A percentile compares a stretch with the other conserved stretches of the same genome.
Evolutionary conservation across 495 filamentous ascomycete species (phyloP).

Genomic region (Lichenothelia convexa): DNA sequence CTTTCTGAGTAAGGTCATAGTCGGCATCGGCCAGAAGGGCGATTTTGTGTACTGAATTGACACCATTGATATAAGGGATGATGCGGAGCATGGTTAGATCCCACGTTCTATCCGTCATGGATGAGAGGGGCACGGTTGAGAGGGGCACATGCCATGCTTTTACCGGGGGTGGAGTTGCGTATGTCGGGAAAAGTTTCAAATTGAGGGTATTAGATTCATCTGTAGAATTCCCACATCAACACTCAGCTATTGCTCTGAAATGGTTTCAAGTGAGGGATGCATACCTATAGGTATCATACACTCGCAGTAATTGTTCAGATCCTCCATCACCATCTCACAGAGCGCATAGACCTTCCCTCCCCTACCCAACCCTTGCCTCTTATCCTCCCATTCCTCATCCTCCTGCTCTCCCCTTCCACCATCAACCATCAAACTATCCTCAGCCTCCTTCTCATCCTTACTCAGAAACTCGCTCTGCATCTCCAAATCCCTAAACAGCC

Average conservation of each 20-base stretch:
- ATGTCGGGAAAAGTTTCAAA: constrained; percentile 82
- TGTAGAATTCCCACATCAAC: constrained; percentile 12
- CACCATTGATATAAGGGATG: constrained; percentile 70
- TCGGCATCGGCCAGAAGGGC: constrained; percentile 69
- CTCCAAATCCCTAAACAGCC: constrained; percentile 72
- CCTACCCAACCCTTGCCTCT: constrained; percentile 26
- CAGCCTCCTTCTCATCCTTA: constrained; percentile 25
- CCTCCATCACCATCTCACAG: constrained; percentile 81
- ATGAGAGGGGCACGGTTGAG: constrained; percentile 60
- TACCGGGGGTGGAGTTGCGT: constrained; percentile 56
- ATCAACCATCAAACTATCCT: constrained; percentile 11
- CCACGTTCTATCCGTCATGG: constrained; percentile 68
- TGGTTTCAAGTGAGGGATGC: constrained; percentile 12
- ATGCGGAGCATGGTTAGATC: constrained; percentile 66
- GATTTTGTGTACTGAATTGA: constrained; percentile 72
- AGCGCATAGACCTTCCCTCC: constrained; percentile 57
- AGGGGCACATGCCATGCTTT: constrained; percentile 81
- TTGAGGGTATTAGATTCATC: constrained; percentile 91
- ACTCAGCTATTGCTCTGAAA: background rate
- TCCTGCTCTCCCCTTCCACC: too few relatives aligned
- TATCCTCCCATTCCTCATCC: too few relatives aligned
- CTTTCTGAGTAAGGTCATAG: constrained; percentile 62
- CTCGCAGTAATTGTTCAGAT: constrained; percentile 92
- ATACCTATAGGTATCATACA: constrained; percentile 89
- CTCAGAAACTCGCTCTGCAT: constrained; percentile 66